Conservation (phyloP, 805 yeast species). For the Kuraishia piskuri region DNA sequence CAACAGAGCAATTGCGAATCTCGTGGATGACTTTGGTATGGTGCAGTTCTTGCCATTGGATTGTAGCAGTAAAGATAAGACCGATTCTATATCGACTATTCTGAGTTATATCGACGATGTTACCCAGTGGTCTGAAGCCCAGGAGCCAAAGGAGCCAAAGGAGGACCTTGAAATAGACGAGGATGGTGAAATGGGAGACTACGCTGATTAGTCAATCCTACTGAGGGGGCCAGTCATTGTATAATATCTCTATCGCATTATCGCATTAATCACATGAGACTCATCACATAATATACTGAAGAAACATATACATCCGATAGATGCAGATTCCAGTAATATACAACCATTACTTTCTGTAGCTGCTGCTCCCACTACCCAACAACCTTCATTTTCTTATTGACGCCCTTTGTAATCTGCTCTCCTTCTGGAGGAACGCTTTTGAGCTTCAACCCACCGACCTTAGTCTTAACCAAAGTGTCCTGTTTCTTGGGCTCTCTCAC, state of each 20-base stretch:
- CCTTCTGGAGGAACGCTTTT: not conserved
- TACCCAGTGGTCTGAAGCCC: slow-evolving; percentile 95
- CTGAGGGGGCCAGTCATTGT: not conserved
- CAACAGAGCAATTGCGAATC: slow-evolving; percentile 75
- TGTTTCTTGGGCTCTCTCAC: not conserved
- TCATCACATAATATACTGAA: too few relatives aligned
- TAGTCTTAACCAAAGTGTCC: not conserved
- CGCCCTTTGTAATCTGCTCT: not conserved
- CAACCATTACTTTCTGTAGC: not conserved
- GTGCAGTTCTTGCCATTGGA: slow-evolving; percentile 92
- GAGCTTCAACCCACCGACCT: not conserved
- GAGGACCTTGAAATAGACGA: slow-evolving; percentile 67
- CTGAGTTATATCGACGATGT: slow-evolving; percentile 91
- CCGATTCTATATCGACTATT: slow-evolving; percentile 70
- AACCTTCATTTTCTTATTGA: not conserved
- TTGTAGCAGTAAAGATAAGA: slow-evolving; percentile 47
- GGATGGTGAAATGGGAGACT: slow-evolving; percentile 20
- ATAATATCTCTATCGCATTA: not conserved
- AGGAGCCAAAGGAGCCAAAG: slow-evolving; percentile 93
- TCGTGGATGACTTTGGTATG: slow-evolving; percentile 98
- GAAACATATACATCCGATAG: too few relatives aligned
- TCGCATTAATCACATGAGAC: not conserved
- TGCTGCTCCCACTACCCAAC: not conserved
- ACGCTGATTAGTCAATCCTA: not conserved
- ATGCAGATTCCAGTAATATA: not conserved